A percentile compares a stretch with the other conserved stretches of the same genome.
phyloP scores from a whole-genome alignment of 2,329 filamentous ascomycete species.

The Didymella glomerata region DNA sequence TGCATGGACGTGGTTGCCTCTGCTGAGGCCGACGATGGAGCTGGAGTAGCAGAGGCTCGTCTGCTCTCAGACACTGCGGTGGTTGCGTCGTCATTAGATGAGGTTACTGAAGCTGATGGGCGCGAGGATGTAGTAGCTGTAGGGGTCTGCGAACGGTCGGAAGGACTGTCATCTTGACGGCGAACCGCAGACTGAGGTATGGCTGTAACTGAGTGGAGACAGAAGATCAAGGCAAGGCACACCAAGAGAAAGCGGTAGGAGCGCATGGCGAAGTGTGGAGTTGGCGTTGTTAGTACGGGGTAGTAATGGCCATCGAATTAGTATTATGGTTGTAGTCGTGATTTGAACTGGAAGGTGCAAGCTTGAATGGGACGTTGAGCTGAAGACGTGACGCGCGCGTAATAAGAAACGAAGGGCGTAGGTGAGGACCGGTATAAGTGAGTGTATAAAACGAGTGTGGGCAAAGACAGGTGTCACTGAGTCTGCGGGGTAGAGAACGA shows the following conservation, averaged over 20 bases:
- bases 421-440: slow-evolving; percentile 18
- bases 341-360: slow-evolving; percentile 19
- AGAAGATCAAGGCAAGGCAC: slow-evolving; percentile 39
- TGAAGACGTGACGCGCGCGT: slow-evolving; percentile 24
- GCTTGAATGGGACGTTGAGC: slow-evolving; percentile 5
- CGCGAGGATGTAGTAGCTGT: slow-evolving; percentile 25
- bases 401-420: slow-evolving; percentile 25
- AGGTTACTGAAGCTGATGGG: slow-evolving; percentile 29
- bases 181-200: slow-evolving; percentile 35
- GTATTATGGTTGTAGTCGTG: slow-evolving; percentile 23
- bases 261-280: slow-evolving; percentile 38
- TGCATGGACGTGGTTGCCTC: slow-evolving; percentile 21
- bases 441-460: slow-evolving; percentile 20
- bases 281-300: slow-evolving; percentile 21
- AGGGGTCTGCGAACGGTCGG: slow-evolving; percentile 27
- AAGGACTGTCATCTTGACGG: slow-evolving; percentile 42
- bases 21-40: slow-evolving; percentile 26
- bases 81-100: slow-evolving; percentile 19
- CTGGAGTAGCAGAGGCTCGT: slow-evolving; percentile 24
- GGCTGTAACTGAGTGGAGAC: slow-evolving; percentile 35
- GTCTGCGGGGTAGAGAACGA: slow-evolving; percentile 27
- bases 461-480: slow-evolving; percentile 29
- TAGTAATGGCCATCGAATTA: slow-evolving; percentile 39
- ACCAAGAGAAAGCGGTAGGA: slow-evolving; percentile 37
- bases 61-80: slow-evolving; percentile 26